Base-by-base conservation (phyloP, 805 yeast species). In the Lipomyces starkeyi region DNA sequence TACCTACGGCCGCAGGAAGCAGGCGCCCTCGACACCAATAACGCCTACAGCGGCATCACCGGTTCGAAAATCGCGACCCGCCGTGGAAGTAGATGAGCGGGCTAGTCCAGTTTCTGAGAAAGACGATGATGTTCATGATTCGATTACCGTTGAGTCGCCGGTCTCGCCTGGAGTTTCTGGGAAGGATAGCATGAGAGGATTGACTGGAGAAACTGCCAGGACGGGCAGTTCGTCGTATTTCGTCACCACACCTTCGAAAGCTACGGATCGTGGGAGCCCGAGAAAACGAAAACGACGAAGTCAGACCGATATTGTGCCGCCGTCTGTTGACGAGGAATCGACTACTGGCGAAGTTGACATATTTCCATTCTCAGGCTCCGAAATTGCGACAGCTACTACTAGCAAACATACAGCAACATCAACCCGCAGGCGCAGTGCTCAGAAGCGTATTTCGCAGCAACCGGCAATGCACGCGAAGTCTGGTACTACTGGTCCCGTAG, bases 1-100 rank as follows among this genome's bases (percentile, higher is more conserved):
- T 35, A 66, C 70, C 1, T 67, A 67, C 55, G 70, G 70, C 49
- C 64, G 65, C n/a, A 59, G 63, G 35, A 40, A 57, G 25, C 59
- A 57, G 14, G 37, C 59, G 11, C 64, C 69, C 2, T 40, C 65
- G 11, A 64, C 70, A 13, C 63, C 67, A 14, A 22, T 25, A n/a
- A 57, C 67, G 25, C 67, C 59, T 22, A 8, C 17, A 14, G 20
- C 56, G 14, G 67, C 70, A 14, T 64, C 70, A 32, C 70, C 70
- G 27, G 67, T 60, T 14, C 61, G 61, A 32, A 65, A 64, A 9
- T 9, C 62, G 20, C 49, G 49, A 25, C 57, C 9, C 11, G 32
- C 17, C 34, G 34, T 54, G 11, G 8, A 5, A 9, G 17, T 54
- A 8, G 29, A 17, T 27, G 34, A 11, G 34, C 57, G 17, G 22